phyloP scores from a whole-genome alignment of 305 asterid species.

The Ruellia speciosa region DNA sequence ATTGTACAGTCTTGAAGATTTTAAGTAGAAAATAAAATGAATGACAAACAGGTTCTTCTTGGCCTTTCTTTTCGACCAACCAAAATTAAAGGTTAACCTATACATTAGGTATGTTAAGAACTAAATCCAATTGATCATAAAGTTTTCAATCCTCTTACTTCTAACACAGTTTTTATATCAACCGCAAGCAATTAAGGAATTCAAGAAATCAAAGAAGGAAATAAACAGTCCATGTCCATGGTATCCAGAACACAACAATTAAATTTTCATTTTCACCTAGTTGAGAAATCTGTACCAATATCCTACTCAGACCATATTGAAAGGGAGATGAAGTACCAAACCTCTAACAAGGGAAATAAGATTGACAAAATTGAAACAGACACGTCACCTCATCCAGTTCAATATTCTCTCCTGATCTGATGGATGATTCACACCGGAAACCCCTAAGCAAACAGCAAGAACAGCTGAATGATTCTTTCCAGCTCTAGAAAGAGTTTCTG shows the following conservation, averaged over 20 bases:
- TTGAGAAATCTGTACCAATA: not conserved
- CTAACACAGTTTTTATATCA: slow-evolving; percentile 8
- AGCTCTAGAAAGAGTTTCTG: slow-evolving; percentile 59
- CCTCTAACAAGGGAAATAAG: slow-evolving; percentile 15
- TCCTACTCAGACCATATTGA: not conserved
- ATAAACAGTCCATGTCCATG: not conserved
- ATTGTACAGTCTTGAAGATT: not conserved
- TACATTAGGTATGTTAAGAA: not conserved
- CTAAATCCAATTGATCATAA: too few relatives aligned
- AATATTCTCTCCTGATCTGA: slow-evolving; percentile 63
- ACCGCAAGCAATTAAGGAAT: slow-evolving; percentile 11
- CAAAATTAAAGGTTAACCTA: not conserved
- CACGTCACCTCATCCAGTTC: slow-evolving; percentile 69
- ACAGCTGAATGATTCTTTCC: slow-evolving; percentile 59
- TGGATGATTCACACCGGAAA: slow-evolving; percentile 84
- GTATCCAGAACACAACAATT: not conserved
- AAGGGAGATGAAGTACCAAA: slow-evolving; percentile 8
- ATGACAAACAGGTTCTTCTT: not conserved
- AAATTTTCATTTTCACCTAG: not conserved
- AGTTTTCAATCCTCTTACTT: not conserved
- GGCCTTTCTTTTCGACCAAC: not conserved
- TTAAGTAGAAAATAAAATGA: not conserved
- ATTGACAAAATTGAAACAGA: slow-evolving; percentile 16
- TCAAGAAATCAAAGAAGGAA: not conserved
- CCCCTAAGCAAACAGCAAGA: slow-evolving; percentile 77